phyloP scores from a whole-genome alignment of 2,329 filamentous ascomycete species.

The Dendryphion nanum region DNA sequence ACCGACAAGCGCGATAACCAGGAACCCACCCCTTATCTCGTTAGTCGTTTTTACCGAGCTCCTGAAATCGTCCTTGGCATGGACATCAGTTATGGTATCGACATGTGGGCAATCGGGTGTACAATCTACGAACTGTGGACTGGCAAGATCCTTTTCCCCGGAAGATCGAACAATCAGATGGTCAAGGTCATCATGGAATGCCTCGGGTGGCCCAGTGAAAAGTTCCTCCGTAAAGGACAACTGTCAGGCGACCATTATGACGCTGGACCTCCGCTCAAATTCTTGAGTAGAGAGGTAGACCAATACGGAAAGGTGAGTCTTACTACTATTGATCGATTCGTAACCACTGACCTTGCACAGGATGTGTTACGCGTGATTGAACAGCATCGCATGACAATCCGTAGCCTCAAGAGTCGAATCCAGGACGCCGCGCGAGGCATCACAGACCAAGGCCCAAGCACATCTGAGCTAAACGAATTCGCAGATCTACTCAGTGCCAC shows the following conservation, averaged over 20 bases:
- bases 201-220: constrained; percentile 85
- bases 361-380: constrained; percentile 65
- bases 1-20: constrained; percentile 80
- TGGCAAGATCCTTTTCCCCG: constrained; percentile 94
- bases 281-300: constrained; percentile 74
- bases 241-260: constrained; percentile 75
- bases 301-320: constrained; percentile 16
- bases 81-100: constrained; percentile 88
- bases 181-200: constrained; percentile 94
- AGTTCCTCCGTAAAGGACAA: constrained; percentile 80
- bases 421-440: constrained; percentile 70
- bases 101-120: constrained; percentile 95
- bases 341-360: constrained; percentile 39
- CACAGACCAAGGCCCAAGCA: constrained; percentile 61
- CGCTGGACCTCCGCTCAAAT: constrained; percentile 66
- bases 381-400: constrained; percentile 60
- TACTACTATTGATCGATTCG: neutral
- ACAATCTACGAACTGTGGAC: constrained; percentile 97
- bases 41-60: constrained; percentile 95
- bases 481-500: constrained; percentile 86
- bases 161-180: constrained; percentile 98
- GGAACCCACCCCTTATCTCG: constrained; percentile 89
- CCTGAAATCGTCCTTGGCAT: constrained; percentile 98
- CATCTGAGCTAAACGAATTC: constrained; percentile 78
- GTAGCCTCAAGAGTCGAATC: constrained; percentile 76